Base-by-base conservation (phyloP, 768 basidiomycete species). In the Daedaleopsis sinensis region DNA sequence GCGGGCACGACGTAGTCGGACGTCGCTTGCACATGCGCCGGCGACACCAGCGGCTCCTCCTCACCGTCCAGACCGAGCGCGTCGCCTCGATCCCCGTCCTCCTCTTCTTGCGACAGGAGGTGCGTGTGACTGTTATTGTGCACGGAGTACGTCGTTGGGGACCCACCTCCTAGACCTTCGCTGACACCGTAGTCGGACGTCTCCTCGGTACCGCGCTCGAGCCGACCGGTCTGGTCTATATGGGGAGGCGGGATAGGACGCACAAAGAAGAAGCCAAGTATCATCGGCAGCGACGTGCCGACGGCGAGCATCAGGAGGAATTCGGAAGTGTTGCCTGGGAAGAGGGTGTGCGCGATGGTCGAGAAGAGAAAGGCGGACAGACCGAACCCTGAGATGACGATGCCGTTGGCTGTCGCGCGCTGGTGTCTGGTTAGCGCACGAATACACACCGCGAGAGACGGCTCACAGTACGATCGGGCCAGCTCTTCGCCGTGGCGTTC, bases 351-450 rank as follows among this genome's bases (percentile, higher is more conserved):
- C 0, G 93, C 86, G 39, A 96, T 75, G 1, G 86, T 82, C 13
- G 92, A 91, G 75, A 96, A 97, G 63, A 91, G 79, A 78, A 96
- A 96, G 0, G 95, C 95, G 0, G 93, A 94, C 16, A 98, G 84
- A 0, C 95, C 94, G 64, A 93, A 94, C 36, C 93, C 94, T 0
- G 93, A 92, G 19, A 94, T 74, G 37, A 95, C 93, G 10, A 93
- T 71, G 1, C 89, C 89, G 0, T 90, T 92, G 10, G 86, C 83
- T 0, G 86, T 86, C 12, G 88, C 93, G 19, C 93, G 82, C 89
- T 93, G 50, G 35, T 21, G 16, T 43, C 38, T 24, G 23, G 5
- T 13, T 2, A 11, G 42, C 18, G 35, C 15, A 5, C 21, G 24
- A 59, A 16, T 13, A 36, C 18, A 38, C n/a, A 19, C 47, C 19